These are phyloP conservation scores for Cucurbita ficifolia DNA, from an alignment of 306 rosid species.

Conservation along the genomic window DNA sequence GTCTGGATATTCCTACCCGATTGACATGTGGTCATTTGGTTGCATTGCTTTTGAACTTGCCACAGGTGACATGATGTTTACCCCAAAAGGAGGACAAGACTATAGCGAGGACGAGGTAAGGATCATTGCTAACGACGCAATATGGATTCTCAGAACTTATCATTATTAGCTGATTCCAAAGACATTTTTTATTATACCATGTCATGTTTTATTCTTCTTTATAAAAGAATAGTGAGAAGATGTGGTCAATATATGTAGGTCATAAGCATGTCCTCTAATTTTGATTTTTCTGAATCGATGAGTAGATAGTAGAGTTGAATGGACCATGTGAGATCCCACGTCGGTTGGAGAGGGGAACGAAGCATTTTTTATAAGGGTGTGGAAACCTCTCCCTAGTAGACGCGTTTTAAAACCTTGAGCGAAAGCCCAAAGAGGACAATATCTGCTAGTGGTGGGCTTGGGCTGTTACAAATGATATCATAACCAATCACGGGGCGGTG, in stretches of 20 bases:
- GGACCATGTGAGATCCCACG: too few species aligned
- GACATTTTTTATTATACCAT: background rate
- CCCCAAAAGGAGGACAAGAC: constrained; percentile 71
- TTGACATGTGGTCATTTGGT: constrained; percentile 94
- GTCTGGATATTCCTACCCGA: constrained; percentile 69
- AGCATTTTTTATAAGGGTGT: too few species aligned
- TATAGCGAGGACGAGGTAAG: constrained; percentile 85
- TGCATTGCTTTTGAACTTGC: constrained; percentile 93
- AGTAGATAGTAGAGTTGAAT: background rate
- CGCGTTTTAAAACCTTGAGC: too few species aligned
- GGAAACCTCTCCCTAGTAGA: too few species aligned
- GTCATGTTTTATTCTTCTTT: background rate
- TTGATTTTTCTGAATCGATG: background rate
- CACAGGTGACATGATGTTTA: constrained; percentile 88
- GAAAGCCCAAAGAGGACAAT: too few species aligned
- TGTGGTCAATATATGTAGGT: background rate
- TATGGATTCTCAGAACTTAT: background rate
- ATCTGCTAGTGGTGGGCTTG: too few species aligned
- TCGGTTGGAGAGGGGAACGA: too few species aligned
- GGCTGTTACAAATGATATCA: too few species aligned
- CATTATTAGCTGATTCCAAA: background rate
- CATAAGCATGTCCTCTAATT: background rate
- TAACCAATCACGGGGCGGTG: too few species aligned
- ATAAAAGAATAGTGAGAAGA: background rate
- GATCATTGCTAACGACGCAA: background rate